Percentiles rank a stretch among this genome's conserved stretches.
These are phyloP conservation scores for Ordospora colligata DNA, from an alignment of 371 early-diverging fungal genomes.

Conservation along the genomic window DNA sequence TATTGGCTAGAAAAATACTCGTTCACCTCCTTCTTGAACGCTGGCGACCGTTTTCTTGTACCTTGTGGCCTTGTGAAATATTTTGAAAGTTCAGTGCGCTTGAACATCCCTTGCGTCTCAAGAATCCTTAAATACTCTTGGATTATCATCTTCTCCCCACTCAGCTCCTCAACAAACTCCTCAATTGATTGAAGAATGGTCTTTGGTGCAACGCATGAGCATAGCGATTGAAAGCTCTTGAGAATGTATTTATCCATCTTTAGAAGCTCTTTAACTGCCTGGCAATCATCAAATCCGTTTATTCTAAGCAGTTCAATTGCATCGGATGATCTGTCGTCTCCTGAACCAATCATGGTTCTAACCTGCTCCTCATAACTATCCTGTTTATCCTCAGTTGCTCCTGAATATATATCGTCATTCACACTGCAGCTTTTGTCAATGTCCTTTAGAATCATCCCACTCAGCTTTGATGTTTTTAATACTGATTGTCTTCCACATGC, in stretches of 20 bases:
- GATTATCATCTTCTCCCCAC: constrained; percentile 16
- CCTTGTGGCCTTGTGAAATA: constrained; percentile 34
- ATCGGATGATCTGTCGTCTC: background rate
- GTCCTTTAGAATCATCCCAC: constrained; percentile 48
- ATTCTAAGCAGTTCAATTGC: background rate
- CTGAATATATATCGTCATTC: constrained; percentile 1
- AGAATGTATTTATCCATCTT: background rate
- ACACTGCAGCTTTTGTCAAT: background rate
- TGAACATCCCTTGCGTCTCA: background rate
- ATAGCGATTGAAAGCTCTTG: background rate
- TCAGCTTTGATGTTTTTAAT: constrained; percentile 45
- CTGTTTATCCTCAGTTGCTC: background rate
- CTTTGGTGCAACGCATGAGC: background rate
- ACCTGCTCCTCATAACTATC: background rate
- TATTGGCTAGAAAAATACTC: constrained; percentile 20
- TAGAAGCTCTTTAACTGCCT: background rate
- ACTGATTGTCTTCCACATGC: constrained; percentile 53
- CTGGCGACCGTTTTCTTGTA: constrained; percentile 24
- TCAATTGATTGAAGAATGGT: constrained; percentile 13
- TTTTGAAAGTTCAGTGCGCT: constrained; percentile 30
- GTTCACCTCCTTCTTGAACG: constrained; percentile 41
- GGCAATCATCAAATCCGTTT: background rate
- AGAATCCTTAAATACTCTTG: constrained; percentile 16
- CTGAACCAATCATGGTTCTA: background rate
- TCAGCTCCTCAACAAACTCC: constrained; percentile 16